These are phyloP conservation scores for Mrakia blollopis DNA, from an alignment of 768 basidiomycete genomes.

Conservation along the genomic window DNA sequence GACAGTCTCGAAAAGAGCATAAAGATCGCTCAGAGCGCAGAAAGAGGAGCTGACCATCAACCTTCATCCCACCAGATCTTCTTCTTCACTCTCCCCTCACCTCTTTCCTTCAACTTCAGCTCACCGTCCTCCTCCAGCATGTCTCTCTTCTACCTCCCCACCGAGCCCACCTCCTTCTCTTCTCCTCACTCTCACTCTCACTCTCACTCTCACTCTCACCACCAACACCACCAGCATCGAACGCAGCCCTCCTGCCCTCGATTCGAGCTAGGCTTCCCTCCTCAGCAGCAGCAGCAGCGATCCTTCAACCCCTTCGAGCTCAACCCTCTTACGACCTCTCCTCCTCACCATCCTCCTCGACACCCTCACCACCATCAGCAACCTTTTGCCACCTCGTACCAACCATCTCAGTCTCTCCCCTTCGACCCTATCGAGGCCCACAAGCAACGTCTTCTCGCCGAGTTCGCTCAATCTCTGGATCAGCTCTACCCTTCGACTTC, in stretches of 20 bases:
- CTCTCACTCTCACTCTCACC: background rate
- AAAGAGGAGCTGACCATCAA: background rate
- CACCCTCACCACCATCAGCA: background rate
- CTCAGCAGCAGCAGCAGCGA: background rate
- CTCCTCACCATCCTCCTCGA: background rate
- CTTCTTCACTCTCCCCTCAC: background rate
- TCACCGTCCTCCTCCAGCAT: background rate
- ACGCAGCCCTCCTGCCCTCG: background rate
- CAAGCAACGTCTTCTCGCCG: slow-evolving; percentile 14
- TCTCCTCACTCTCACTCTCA: too few relatives aligned
- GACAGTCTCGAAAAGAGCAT: background rate
- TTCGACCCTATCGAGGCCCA: background rate
- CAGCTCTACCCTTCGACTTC: background rate
- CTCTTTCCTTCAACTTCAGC: background rate
- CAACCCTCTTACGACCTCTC: background rate
- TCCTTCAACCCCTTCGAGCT: background rate
- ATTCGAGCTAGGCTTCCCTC: background rate
- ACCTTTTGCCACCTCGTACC: background rate
- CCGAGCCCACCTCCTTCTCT: background rate
- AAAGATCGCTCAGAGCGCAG: background rate
- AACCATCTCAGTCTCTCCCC: background rate
- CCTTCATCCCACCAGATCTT: background rate
- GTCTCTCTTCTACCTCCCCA: background rate
- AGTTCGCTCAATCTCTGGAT: background rate
- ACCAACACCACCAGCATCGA: background rate